Evolutionary conservation across 108 stramenopile genomes (phyloP).

Genomic region (Conticribra weissflogii): DNA sequence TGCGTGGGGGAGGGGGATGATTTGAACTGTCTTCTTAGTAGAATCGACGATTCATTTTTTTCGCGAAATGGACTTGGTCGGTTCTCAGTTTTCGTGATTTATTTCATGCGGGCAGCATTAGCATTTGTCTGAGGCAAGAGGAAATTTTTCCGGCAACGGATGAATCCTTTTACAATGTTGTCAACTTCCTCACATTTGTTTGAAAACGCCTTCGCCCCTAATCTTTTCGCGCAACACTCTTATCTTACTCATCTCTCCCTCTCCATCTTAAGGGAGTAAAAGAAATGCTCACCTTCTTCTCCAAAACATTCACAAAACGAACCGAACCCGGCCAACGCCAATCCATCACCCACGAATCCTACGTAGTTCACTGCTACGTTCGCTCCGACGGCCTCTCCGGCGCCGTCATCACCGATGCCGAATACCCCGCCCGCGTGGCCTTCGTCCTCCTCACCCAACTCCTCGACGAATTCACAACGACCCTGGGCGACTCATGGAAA

Average conservation of each 20-base stretch:
- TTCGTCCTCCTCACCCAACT: constrained; percentile 95
- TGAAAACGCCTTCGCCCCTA: not conserved
- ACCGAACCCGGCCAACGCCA: constrained; percentile 98
- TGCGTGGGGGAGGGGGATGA: too few species aligned
- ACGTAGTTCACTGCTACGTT: constrained; percentile 98
- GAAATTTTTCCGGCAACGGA: too few species aligned
- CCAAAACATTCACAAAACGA: constrained; percentile 96
- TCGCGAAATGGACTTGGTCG: too few species aligned
- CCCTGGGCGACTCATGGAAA: constrained; percentile 75
- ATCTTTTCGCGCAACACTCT: not conserved
- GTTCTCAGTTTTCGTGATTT: too few species aligned
- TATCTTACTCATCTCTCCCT: not conserved
- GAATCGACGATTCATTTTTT: too few species aligned
- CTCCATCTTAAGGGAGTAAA: constrained; percentile 73
- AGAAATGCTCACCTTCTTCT: constrained; percentile 98
- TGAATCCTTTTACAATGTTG: too few species aligned
- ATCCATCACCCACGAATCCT: constrained; percentile 95
- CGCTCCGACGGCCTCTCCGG: constrained; percentile 95
- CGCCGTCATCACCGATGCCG: constrained; percentile 92
- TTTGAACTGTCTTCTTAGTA: too few species aligned
- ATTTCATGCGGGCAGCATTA: too few species aligned
- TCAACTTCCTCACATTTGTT: too few species aligned
- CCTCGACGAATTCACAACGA: constrained; percentile 89
- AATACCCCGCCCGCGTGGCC: constrained; percentile 98
- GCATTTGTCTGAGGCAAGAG: too few species aligned